Conservation (phyloP, 129 eudicot species). For the Gnaphalium uliginosum region DNA sequence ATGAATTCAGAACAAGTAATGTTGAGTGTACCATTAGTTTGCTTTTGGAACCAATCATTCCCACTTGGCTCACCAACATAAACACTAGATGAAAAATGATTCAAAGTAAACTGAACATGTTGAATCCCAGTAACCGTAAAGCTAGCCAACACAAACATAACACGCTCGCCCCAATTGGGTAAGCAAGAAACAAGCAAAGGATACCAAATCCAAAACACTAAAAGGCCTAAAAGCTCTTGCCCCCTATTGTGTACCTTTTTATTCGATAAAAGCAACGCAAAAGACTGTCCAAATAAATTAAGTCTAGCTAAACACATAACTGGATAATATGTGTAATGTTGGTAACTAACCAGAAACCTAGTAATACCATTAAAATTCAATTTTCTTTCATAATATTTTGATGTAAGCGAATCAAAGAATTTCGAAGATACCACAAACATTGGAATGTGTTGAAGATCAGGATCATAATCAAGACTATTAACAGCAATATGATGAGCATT, state of each 20-base stretch:
- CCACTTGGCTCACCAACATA: constrained; percentile 20
- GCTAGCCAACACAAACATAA: constrained; percentile 15
- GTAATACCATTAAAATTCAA: constrained; percentile 42
- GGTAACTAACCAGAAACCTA: constrained; percentile 57
- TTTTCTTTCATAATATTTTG: constrained; percentile 37
- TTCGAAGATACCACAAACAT: constrained; percentile 36
- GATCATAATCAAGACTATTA: constrained; percentile 63
- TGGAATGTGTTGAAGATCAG: constrained; percentile 61
- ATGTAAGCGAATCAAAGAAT: constrained; percentile 13
- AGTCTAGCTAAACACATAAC: constrained; percentile 44
- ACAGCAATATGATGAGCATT: constrained; percentile 60
- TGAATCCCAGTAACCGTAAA: constrained; percentile 14
- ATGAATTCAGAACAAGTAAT: constrained; percentile 19
- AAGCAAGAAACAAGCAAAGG: constrained; percentile 17
- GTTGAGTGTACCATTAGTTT: constrained; percentile 15
- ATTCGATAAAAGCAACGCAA: constrained; percentile 16
- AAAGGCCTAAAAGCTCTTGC: constrained; percentile 12
- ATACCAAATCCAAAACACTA: constrained; percentile 21
- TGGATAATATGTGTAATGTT: constrained; percentile 60
- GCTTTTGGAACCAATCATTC: constrained; percentile 18
- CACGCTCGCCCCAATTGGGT: constrained; percentile 17
- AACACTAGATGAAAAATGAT: constrained; percentile 17
- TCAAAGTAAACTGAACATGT: constrained; percentile 20
- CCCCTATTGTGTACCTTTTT: constrained; percentile 6
- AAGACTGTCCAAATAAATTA: constrained; percentile 12